phyloP scores from a whole-genome alignment of 176 grass and related monocot genomes.

The Hordeum vulgare region DNA sequence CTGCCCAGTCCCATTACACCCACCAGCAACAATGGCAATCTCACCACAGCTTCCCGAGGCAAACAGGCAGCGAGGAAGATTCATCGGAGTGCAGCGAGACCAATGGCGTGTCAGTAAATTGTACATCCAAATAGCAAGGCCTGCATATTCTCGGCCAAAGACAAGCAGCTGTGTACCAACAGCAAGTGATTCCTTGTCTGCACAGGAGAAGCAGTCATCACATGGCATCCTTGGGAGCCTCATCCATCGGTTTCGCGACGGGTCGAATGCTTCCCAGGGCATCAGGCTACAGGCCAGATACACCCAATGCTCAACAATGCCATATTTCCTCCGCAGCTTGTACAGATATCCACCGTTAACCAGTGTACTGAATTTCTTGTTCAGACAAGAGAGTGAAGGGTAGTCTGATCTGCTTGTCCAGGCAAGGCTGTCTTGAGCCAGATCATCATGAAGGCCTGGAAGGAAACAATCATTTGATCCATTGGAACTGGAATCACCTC shows the following conservation, averaged over 20 bases:
- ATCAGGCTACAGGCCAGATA: constrained; percentile 79
- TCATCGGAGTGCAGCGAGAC: constrained; percentile 73
- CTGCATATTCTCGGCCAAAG: constrained; percentile 75
- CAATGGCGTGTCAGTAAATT: constrained; percentile 51
- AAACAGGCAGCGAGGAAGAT: constrained; percentile 74
- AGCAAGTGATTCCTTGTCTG: constrained; percentile 89
- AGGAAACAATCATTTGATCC: constrained; percentile 70
- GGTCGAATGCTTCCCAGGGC: constrained; percentile 93
- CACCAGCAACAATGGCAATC: constrained; percentile 82
- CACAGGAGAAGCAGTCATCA: constrained; percentile 80
- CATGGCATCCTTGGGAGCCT: constrained; percentile 79
- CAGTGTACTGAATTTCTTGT: constrained; percentile 72
- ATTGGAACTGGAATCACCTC: constrained; percentile 30
- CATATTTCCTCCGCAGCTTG: constrained; percentile 58
- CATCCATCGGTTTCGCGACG: constrained; percentile 71
- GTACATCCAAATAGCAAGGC: constrained; percentile 93
- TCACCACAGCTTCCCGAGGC: constrained; percentile 66
- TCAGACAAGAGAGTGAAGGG: constrained; percentile 63
- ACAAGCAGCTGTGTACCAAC: constrained; percentile 92
- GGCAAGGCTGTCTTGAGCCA: constrained; percentile 74
- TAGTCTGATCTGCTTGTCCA: constrained; percentile 81
- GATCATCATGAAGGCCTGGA: constrained; percentile 75
- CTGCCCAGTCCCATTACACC: constrained; percentile 55
- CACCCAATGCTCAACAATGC: constrained; percentile 78
- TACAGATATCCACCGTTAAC: constrained; percentile 80